phyloP scores from a whole-genome alignment of 306 rosid species.

The Gleditsia sinensis region DNA sequence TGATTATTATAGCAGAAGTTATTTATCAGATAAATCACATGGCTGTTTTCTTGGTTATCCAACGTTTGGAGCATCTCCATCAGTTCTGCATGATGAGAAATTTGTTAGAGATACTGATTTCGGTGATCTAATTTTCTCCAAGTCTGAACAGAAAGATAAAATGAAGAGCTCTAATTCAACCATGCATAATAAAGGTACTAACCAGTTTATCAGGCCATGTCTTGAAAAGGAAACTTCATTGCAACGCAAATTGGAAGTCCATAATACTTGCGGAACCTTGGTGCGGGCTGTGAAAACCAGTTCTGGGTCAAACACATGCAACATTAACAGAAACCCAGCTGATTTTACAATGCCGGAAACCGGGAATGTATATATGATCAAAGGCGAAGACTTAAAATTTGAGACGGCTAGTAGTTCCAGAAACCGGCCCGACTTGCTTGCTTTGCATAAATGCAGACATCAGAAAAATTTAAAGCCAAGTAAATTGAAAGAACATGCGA shows the following conservation, averaged over 20 bases:
- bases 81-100: slow-evolving; percentile 51
- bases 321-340: slow-evolving; percentile 86
- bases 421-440: slow-evolving; percentile 41
- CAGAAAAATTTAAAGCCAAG: slow-evolving; percentile 56
- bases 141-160: slow-evolving; percentile 63
- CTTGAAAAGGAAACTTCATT: slow-evolving; percentile 43
- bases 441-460: slow-evolving; percentile 51
- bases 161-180: slow-evolving; percentile 46
- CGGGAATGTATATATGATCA: slow-evolving; percentile 80
- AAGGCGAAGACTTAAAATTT: slow-evolving; percentile 77
- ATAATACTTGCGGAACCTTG: slow-evolving; percentile 44
- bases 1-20: slow-evolving; percentile 46
- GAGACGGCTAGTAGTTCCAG: slow-evolving; percentile 41
- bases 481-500: slow-evolving; percentile 43
- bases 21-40: slow-evolving; percentile 55
- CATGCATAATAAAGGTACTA: slow-evolving; percentile 43
- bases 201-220: slow-evolving; percentile 38
- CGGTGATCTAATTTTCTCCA: slow-evolving; percentile 47
- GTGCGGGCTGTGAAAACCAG: slow-evolving; percentile 45
- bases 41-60: slow-evolving; percentile 57
- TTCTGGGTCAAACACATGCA: slow-evolving; percentile 50
- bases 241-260: slow-evolving; percentile 38
- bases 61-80: slow-evolving; percentile 56
- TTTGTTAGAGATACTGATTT: slow-evolving; percentile 40
- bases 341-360: slow-evolving; percentile 71